Conservation (phyloP, 1,139 yeast species). For the Geotrichum carabidarum region DNA sequence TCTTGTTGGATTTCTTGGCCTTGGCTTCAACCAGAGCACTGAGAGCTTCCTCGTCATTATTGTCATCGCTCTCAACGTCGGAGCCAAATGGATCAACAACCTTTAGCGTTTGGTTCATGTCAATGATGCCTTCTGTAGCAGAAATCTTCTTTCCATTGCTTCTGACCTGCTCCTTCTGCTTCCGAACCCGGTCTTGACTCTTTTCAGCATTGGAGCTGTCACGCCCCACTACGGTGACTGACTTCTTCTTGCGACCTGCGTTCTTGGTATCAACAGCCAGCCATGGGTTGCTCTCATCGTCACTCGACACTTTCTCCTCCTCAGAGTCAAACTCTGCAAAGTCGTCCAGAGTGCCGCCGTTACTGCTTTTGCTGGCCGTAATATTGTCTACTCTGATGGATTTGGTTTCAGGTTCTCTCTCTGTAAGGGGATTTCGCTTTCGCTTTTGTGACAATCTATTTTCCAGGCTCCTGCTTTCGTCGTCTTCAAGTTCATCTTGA, state of each 20-base stretch:
- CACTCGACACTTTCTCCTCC: conserved; percentile 7
- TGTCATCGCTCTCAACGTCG: conserved; percentile 32
- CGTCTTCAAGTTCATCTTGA: conserved; percentile 51
- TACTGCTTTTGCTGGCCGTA: background rate
- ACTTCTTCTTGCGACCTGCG: conserved; percentile 47
- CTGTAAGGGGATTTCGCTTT: conserved; percentile 14
- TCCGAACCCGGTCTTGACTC: conserved; percentile 47
- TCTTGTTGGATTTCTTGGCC: conserved; percentile 31
- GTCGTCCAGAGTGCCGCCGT: conserved; percentile 1
- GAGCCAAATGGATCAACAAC: conserved; percentile 44
- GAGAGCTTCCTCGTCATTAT: conserved; percentile 37
- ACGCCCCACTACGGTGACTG: conserved; percentile 52
- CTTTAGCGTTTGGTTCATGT: conserved; percentile 41
- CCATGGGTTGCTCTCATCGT: conserved; percentile 66
- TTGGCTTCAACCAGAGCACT: conserved; percentile 25
- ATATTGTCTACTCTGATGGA: conserved; percentile 8
- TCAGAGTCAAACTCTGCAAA: conserved; percentile 17
- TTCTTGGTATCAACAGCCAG: conserved; percentile 39
- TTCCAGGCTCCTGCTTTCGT: conserved; percentile 47
- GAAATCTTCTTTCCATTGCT: conserved; percentile 39
- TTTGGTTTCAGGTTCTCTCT: conserved; percentile 16
- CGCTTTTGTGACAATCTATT: conserved; percentile 24
- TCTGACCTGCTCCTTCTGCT: conserved; percentile 41
- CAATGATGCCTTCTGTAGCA: conserved; percentile 45
- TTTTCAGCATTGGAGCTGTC: conserved; percentile 49